phyloP scores from a whole-genome alignment of 1,139 yeast genomes.

The Pichia norvegensis region DNA sequence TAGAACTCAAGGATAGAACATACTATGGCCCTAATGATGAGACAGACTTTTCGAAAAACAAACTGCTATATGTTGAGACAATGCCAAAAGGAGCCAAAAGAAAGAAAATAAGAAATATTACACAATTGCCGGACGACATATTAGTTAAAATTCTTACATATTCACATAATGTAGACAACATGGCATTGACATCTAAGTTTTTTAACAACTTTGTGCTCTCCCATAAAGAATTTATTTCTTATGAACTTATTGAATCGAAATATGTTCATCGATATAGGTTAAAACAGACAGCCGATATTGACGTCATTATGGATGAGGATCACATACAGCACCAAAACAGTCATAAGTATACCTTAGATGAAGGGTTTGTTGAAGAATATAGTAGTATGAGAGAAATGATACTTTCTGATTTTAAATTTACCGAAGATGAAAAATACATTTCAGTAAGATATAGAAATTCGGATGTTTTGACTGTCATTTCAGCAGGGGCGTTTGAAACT shows the following conservation, averaged over 20 bases:
- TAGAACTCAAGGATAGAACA: slow-evolving; percentile 1
- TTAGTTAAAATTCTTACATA: slow-evolving; percentile 13
- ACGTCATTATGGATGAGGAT: slow-evolving; percentile 3
- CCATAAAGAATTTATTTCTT: slow-evolving; percentile 10
- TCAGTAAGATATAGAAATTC: slow-evolving; percentile 10
- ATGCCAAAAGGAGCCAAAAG: not conserved
- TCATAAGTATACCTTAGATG: slow-evolving; percentile 7
- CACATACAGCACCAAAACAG: slow-evolving; percentile 10
- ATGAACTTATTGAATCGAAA: slow-evolving; percentile 5
- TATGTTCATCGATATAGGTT: slow-evolving; percentile 6
- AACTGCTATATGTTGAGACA: not conserved
- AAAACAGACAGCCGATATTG: not conserved
- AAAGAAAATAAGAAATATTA: not conserved
- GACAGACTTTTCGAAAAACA: not conserved
- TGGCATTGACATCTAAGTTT: slow-evolving; percentile 7
- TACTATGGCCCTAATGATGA: not conserved
- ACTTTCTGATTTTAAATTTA: slow-evolving; percentile 3
- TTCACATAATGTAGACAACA: slow-evolving; percentile 11
- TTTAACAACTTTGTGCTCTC: slow-evolving; percentile 11
- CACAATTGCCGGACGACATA: slow-evolving; percentile 15
- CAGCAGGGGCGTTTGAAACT: slow-evolving; percentile 9
- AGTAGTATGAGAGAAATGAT: not conserved
- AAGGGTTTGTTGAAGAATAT: not conserved
- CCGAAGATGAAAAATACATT: slow-evolving; percentile 4
- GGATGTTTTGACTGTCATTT: slow-evolving; percentile 7